Conservation (phyloP, 75 land plant genomes). For the Larix kaempferi region DNA sequence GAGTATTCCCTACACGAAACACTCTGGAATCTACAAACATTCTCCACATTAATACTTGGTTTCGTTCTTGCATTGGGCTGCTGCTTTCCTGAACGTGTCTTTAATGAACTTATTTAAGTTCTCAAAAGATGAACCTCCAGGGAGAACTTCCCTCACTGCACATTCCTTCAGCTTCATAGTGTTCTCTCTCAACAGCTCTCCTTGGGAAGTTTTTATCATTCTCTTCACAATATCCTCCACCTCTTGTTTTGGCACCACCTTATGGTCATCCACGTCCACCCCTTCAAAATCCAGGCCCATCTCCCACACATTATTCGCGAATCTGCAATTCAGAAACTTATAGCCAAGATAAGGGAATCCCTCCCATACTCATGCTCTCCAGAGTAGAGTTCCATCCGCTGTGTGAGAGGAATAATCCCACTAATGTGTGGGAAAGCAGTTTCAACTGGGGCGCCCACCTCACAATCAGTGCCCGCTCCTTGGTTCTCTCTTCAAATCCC, state of each 20-base stretch:
- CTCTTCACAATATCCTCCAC: background rate
- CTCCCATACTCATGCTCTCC: constrained; percentile 19
- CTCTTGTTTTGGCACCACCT: background rate
- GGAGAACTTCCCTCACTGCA: background rate
- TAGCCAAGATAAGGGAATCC: constrained; percentile 10
- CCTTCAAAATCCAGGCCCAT: constrained; percentile 4
- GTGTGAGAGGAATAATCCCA: constrained; percentile 24
- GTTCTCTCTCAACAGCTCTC: background rate
- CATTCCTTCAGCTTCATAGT: background rate
- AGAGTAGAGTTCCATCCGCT: constrained; percentile 25
- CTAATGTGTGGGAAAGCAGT: constrained; percentile 19
- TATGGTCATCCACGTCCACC: background rate
- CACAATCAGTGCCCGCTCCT: background rate
- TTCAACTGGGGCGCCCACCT: constrained; percentile 10
- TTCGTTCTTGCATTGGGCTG: too few species aligned
- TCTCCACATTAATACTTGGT: background rate
- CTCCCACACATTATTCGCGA: background rate
- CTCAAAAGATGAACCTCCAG: background rate
- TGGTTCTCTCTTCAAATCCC: constrained; percentile 10
- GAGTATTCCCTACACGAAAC: too few species aligned
- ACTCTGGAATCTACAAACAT: too few species aligned
- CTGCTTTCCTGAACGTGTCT: background rate
- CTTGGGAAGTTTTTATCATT: background rate
- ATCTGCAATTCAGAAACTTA: constrained; percentile 9
- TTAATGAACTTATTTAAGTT: background rate